A percentile compares a stretch with the other conserved stretches of the same genome.
Conservation (phyloP, 2,329 filamentous ascomycete species). For the Pyricularia sp. region DNA sequence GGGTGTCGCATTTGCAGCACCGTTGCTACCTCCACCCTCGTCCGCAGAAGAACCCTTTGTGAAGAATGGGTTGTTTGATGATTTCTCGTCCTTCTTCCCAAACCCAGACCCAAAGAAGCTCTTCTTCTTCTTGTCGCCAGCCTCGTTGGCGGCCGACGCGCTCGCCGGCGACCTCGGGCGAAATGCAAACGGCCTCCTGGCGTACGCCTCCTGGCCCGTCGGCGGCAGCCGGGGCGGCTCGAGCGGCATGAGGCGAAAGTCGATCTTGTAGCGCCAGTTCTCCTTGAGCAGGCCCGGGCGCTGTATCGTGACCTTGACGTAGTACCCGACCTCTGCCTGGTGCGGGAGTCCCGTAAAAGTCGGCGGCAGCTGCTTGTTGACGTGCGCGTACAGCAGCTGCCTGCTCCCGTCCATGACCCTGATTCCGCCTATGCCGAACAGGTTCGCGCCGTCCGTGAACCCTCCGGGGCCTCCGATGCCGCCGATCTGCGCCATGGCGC, state of each 20-base stretch:
- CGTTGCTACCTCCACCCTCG: conserved; percentile 7
- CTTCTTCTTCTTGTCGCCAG: conserved; percentile 42
- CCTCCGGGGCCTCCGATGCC: conserved; percentile 42
- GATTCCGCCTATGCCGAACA: conserved; percentile 38
- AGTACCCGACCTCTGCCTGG: conserved; percentile 85
- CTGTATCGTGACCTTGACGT: conserved; percentile 87
- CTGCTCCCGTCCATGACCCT: conserved; percentile 50
- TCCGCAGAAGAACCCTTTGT: not conserved
- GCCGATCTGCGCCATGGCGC: conserved; percentile 39
- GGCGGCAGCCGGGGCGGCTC: conserved; percentile 65
- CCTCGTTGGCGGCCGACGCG: conserved; percentile 11
- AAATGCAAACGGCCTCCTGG: conserved; percentile 55
- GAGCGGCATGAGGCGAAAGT: conserved; percentile 83
- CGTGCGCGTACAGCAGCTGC: conserved; percentile 53
- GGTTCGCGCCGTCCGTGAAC: conserved; percentile 27
- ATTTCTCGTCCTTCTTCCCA: not conserved
- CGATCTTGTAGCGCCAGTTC: conserved; percentile 58
- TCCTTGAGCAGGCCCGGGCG: conserved; percentile 82
- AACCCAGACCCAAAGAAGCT: conserved; percentile 41
- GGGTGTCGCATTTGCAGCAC: conserved; percentile 7
- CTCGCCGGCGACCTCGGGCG: conserved; percentile 23
- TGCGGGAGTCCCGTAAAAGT: conserved; percentile 77
- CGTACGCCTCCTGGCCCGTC: conserved; percentile 69
- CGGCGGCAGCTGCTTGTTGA: conserved; percentile 77
- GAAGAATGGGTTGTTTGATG: not conserved